Conservation (phyloP, 164 flowering plant species). For the Aristolochia californica region DNA sequence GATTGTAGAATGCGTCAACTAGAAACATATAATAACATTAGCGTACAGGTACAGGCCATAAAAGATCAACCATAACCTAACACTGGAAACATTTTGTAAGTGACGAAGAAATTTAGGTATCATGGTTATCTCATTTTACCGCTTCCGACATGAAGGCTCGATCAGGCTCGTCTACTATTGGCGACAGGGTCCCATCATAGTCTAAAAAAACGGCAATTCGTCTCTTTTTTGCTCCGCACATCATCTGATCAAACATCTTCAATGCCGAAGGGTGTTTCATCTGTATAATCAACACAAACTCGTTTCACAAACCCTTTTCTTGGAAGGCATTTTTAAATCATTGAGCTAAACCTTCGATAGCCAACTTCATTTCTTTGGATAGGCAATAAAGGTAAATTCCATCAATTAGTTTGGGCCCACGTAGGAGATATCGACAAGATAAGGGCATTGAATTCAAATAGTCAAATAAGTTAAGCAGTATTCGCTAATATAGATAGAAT, state of each 20-base stretch:
- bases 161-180: conserved; percentile 87
- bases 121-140: conserved; percentile 22
- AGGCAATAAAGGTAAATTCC: no score
- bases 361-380: no score
- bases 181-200: conserved; percentile 91
- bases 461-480: neutral
- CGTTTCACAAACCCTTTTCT: no score
- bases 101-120: neutral
- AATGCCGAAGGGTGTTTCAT: conserved; percentile 71
- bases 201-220: conserved; percentile 75
- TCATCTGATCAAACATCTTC: conserved; percentile 55
- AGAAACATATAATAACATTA: no score
- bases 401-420: no score
- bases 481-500: neutral
- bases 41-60: neutral
- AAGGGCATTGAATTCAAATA: neutral
- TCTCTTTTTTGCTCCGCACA: conserved; percentile 48
- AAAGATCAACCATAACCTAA: neutral
- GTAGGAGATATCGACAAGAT: no score
- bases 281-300: conserved; percentile 22
- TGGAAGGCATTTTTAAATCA: no score
- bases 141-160: conserved; percentile 76
- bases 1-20: neutral
- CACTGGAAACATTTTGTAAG: no score
- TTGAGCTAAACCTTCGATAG: no score